Conservation (phyloP, 306 rosid species). For the Castanospermum australe region DNA sequence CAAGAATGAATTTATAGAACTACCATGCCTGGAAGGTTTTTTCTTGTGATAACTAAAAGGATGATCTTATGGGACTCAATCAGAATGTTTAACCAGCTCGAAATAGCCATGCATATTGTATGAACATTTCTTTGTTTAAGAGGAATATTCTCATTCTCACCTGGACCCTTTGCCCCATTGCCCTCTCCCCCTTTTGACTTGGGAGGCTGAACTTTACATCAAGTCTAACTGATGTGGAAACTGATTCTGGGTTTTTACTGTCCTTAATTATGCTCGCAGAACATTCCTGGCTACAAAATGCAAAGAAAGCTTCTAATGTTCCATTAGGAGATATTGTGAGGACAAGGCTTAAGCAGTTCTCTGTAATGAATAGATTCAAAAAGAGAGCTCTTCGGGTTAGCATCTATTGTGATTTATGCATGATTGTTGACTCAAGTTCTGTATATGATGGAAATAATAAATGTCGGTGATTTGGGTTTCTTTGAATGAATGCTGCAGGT, state of each 20-base stretch:
- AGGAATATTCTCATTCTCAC: constrained; percentile 1
- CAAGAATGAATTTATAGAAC: background rate
- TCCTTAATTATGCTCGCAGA: constrained; percentile 50
- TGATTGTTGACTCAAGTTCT: constrained; percentile 23
- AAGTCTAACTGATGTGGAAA: background rate
- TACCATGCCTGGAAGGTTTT: background rate
- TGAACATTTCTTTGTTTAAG: background rate
- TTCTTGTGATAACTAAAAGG: background rate
- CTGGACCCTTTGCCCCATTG: background rate
- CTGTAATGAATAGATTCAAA: constrained; percentile 96
- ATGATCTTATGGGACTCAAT: background rate
- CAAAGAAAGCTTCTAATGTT: constrained; percentile 93
- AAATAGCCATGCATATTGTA: background rate
- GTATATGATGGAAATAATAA: background rate
- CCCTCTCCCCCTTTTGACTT: background rate
- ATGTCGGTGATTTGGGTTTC: constrained; percentile 23
- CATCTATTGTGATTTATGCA: constrained; percentile 29
- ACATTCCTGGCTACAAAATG: constrained; percentile 96
- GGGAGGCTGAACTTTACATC: constrained; percentile 6
- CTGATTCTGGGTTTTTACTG: constrained; percentile 4
- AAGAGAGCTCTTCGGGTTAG: constrained; percentile 96
- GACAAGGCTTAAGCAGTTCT: constrained; percentile 93
- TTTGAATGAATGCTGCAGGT: constrained; percentile 60
- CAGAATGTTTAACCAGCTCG: background rate
- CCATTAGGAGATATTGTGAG: constrained; percentile 97